Percentiles rank a stretch among this genome's conserved stretches.
These are phyloP conservation scores for Ophiosphaerella narmari DNA, from an alignment of 2,329 filamentous ascomycete species.

Conservation along the genomic window DNA sequence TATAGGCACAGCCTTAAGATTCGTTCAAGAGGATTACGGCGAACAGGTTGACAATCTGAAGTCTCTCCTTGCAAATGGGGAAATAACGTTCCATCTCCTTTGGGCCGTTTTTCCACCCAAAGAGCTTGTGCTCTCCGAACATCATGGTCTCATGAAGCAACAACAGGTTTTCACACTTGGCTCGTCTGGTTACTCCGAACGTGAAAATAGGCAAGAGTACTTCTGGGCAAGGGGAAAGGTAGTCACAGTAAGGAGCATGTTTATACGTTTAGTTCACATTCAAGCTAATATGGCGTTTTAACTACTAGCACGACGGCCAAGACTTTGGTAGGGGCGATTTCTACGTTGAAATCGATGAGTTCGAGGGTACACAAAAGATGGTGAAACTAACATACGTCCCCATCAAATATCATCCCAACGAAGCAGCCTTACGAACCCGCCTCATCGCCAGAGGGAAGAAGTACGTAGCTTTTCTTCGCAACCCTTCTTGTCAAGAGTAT, in stretches of 20 bases:
- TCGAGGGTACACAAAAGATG: not conserved
- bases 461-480: not conserved
- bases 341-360: not conserved
- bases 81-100: slow-evolving; percentile 1
- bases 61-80: not conserved
- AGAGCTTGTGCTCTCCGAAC: not conserved
- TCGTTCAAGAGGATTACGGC: slow-evolving; percentile 1
- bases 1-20: slow-evolving; percentile 1
- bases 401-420: not conserved
- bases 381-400: not conserved
- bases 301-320: not conserved
- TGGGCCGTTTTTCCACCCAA: slow-evolving; percentile 1
- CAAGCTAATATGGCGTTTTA: too few relatives aligned
- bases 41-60: not conserved
- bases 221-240: not conserved
- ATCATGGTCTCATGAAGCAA: slow-evolving; percentile 1
- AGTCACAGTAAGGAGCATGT: not conserved
- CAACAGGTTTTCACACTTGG: not conserved
- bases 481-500: not conserved
- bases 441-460: slow-evolving; percentile 3
- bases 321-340: slow-evolving; percentile 1
- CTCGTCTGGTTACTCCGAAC: not conserved
- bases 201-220: not conserved
- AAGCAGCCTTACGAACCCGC: not conserved
- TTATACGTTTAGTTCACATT: too few relatives aligned